A percentile compares a stretch with the other conserved stretches of the same genome.
Conservation (phyloP, 129 eudicot genomes). For the Apium graveolens region DNA sequence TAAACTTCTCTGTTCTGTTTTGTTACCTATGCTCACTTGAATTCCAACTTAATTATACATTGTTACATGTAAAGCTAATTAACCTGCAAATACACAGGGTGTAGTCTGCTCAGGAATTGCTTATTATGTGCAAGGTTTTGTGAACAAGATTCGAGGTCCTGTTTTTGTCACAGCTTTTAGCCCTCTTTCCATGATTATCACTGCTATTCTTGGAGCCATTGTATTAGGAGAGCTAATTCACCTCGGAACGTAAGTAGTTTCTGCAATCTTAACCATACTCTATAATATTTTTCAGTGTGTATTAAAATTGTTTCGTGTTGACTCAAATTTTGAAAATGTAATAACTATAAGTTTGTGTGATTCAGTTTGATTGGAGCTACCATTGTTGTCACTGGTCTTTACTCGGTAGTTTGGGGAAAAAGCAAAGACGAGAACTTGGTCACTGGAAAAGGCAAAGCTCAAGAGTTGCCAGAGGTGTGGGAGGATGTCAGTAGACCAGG, state of each 20-base stretch:
- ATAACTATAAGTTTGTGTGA: not conserved
- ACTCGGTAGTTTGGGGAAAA: constrained; percentile 93
- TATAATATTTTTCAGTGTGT: not conserved
- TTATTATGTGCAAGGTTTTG: constrained; percentile 75
- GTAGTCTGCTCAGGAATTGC: constrained; percentile 79
- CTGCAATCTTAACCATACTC: not conserved
- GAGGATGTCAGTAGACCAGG: not conserved
- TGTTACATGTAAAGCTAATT: not conserved
- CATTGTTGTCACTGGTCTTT: constrained; percentile 71
- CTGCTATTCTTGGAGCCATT: constrained; percentile 61
- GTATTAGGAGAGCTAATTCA: constrained; percentile 54
- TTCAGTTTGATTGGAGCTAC: constrained; percentile 78
- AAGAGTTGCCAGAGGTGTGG: constrained; percentile 6
- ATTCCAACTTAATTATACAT: not conserved
- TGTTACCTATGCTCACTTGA: not conserved
- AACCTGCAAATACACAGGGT: constrained; percentile 38
- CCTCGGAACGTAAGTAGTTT: constrained; percentile 58
- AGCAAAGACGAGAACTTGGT: constrained; percentile 46
- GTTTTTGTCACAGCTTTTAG: constrained; percentile 85
- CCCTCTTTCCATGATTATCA: constrained; percentile 70
- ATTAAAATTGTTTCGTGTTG: not conserved
- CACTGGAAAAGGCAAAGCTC: not conserved
- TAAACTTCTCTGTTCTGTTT: not conserved
- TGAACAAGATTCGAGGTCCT: constrained; percentile 79
- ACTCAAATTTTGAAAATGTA: not conserved